Evolutionary conservation across 495 filamentous ascomycete genomes (phyloP).

Genomic region (Aspergillus wentii): DNA sequence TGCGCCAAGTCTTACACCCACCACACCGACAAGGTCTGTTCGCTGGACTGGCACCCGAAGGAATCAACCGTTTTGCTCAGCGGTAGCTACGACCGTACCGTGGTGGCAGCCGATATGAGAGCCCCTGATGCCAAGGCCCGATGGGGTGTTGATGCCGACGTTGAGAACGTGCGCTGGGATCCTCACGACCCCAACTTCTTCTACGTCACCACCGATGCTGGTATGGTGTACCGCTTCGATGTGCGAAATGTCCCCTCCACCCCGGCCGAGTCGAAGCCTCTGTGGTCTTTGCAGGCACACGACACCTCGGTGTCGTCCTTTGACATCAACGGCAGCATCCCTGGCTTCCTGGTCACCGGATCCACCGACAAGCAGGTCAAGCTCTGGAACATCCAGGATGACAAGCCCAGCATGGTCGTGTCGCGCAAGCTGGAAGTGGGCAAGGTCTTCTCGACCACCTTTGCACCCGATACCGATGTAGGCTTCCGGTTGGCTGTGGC

Average conservation of each 20-base stretch:
- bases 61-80: conserved; percentile 85
- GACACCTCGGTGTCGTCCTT: conserved; percentile 93
- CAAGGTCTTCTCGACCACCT: conserved; percentile 86
- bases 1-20: conserved; percentile 90
- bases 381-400: conserved; percentile 85
- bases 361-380: conserved; percentile 93
- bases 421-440: conserved; percentile 88
- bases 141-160: conserved; percentile 92
- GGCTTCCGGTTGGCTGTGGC: conserved; percentile 89
- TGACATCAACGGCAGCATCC: conserved; percentile 82
- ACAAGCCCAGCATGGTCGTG: conserved; percentile 78
- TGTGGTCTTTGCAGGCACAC: conserved; percentile 94
- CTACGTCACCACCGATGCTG: conserved; percentile 89
- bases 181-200: conserved; percentile 88
- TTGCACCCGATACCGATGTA: conserved; percentile 84
- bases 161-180: conserved; percentile 90
- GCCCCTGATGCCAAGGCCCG: conserved; percentile 75
- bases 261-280: conserved; percentile 69
- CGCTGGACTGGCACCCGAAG: conserved; percentile 82
- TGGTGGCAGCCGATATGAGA: conserved; percentile 89
- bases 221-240: conserved; percentile 85
- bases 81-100: conserved; percentile 90
- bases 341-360: conserved; percentile 87
- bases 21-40: conserved; percentile 95
- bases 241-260: conserved; percentile 62